Evolutionary conservation across 192 early-diverging fungal genomes (phyloP).

Genomic region (Podila clonocystis): DNA sequence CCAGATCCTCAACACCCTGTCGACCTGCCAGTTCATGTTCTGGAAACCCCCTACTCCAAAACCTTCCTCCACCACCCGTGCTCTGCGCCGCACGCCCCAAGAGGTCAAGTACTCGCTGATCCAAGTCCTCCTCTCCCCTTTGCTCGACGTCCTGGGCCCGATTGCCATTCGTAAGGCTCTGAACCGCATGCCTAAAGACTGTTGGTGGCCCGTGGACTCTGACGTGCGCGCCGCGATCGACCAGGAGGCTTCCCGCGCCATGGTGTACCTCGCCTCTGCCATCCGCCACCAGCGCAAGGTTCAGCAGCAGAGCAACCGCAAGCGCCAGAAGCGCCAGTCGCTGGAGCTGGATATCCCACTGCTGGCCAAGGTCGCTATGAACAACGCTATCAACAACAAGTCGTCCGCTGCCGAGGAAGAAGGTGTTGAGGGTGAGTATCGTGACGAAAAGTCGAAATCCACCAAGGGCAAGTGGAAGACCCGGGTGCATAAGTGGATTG

Average conservation of each 20-base stretch:
- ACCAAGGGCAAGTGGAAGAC: no score
- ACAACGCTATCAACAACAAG: background rate
- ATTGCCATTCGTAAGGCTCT: slow-evolving; percentile 38
- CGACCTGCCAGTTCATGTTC: slow-evolving; percentile 38
- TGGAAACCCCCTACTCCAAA: background rate
- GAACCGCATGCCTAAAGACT: slow-evolving; percentile 35
- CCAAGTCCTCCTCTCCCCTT: slow-evolving; percentile 11
- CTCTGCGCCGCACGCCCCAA: background rate
- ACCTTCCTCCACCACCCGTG: background rate
- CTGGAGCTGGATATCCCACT: no score
- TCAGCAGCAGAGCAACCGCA: background rate
- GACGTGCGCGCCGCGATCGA: slow-evolving; percentile 26
- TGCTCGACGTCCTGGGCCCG: slow-evolving; percentile 23
- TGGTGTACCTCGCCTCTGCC: slow-evolving; percentile 9
- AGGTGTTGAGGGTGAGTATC: background rate
- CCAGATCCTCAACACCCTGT: slow-evolving; percentile 36
- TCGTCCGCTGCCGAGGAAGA: background rate
- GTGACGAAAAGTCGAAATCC: background rate
- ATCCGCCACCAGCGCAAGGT: slow-evolving; percentile 10
- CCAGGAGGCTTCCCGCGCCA: slow-evolving; percentile 24
- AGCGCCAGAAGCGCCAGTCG: no score
- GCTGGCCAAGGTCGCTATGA: no score
- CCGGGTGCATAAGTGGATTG: no score
- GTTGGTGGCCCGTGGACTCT: slow-evolving; percentile 43
- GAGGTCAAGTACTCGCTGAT: slow-evolving; percentile 27